Conservation (phyloP, 2,329 filamentous ascomycete species). For the Talaromyces sp. region DNA sequence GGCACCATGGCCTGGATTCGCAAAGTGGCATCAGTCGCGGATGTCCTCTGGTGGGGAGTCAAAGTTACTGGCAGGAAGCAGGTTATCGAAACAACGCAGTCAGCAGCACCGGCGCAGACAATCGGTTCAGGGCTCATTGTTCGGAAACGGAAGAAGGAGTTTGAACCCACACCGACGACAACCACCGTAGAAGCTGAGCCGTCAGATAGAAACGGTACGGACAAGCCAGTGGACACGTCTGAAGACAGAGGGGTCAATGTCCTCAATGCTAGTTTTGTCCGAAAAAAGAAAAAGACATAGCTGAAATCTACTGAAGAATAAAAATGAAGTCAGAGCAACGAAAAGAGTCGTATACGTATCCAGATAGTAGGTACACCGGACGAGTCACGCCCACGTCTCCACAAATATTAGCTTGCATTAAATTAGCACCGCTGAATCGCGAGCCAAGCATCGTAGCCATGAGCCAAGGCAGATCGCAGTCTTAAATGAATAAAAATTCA, state of each 20-base stretch:
- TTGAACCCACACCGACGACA: conserved; percentile 4
- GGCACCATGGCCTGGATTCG: conserved; percentile 43
- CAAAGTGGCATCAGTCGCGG: conserved; percentile 39
- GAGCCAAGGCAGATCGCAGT: neutral
- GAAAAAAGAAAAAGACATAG: conserved; percentile 42
- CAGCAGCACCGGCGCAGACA: conserved; percentile 23
- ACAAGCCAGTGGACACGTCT: conserved; percentile 12
- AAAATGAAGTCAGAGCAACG: neutral
- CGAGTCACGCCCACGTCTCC: neutral
- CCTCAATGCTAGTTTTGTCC: conserved; percentile 35
- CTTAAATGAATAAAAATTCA: neutral
- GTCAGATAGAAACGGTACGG: neutral
- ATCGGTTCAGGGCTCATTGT: conserved; percentile 30
- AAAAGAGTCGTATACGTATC: neutral
- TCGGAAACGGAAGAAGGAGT: conserved; percentile 39
- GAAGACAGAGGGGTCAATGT: conserved; percentile 32
- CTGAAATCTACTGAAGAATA: neutral
- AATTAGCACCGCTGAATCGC: neutral
- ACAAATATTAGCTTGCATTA: neutral
- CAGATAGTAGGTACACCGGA: neutral
- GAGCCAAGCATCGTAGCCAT: neutral
- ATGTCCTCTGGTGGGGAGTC: conserved; percentile 36
- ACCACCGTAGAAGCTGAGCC: neutral
- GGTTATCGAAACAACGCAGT: conserved; percentile 18
- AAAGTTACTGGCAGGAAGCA: conserved; percentile 31